phyloP scores from a whole-genome alignment of 805 yeast species.

The Ogataea glucozyma region DNA sequence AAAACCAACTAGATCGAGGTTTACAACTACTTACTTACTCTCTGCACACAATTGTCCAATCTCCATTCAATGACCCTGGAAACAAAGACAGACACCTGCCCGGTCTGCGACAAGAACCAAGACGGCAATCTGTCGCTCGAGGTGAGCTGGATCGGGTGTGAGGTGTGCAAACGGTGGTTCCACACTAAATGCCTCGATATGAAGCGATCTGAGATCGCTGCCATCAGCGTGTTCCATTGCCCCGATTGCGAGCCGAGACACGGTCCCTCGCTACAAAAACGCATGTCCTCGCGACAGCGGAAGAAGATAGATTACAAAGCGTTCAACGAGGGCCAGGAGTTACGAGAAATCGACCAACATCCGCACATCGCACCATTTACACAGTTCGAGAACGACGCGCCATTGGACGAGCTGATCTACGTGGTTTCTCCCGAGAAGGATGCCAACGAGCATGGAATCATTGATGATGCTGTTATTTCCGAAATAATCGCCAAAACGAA shows the following conservation, averaged over 20 bases:
- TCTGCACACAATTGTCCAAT: background rate
- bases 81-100: conserved; percentile 21
- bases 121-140: conserved; percentile 15
- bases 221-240: conserved; percentile 57
- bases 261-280: conserved; percentile 52
- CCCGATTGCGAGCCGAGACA: conserved; percentile 41
- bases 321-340: conserved; percentile 68
- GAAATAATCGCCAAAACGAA: conserved; percentile 29
- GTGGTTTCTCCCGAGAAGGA: conserved; percentile 28
- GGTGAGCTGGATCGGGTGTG: conserved; percentile 58
- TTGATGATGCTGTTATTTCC: conserved; percentile 29
- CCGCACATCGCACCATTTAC: conserved; percentile 47
- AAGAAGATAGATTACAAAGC: conserved; percentile 76
- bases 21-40: no score
- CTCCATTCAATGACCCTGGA: background rate
- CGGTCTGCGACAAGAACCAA: conserved; percentile 21
- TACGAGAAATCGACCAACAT: conserved; percentile 54
- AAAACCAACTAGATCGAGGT: no score
- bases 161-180: conserved; percentile 53
- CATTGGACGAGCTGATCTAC: conserved; percentile 30
- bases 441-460: conserved; percentile 16
- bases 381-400: conserved; percentile 31
- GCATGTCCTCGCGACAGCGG: conserved; percentile 56
- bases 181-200: conserved; percentile 52
- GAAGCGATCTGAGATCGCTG: conserved; percentile 37